Evolutionary conservation across 2,329 filamentous ascomycete genomes (phyloP).

Genomic region (Fusarium sororula): DNA sequence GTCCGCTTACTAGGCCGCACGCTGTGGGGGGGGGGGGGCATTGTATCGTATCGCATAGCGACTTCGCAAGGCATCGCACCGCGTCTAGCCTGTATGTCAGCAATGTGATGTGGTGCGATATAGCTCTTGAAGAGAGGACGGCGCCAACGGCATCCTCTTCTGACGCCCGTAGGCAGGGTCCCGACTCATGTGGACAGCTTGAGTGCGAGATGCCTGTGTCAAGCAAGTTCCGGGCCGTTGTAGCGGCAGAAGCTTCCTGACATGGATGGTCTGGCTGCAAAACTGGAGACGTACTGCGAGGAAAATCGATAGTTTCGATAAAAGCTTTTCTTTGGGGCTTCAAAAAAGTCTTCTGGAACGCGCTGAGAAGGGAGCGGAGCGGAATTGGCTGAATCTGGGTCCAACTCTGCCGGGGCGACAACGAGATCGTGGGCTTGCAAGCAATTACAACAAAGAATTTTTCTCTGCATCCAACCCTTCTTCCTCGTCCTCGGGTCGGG

Average conservation of each 20-base stretch:
- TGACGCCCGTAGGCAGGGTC: constrained; percentile 12
- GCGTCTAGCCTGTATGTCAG: constrained; percentile 4
- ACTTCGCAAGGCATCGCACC: background rate
- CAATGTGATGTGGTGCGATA: constrained; percentile 1
- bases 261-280: constrained; percentile 17
- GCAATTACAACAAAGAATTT: constrained; percentile 13
- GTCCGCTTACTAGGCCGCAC: constrained; percentile 9
- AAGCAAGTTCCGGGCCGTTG: constrained; percentile 27
- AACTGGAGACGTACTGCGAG: constrained; percentile 9
- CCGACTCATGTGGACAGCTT: constrained; percentile 20
- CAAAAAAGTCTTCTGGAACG: constrained; percentile 27
- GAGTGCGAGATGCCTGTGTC: constrained; percentile 6
- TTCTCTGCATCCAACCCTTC: background rate
- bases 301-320: constrained; percentile 27
- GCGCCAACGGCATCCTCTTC: constrained; percentile 2
- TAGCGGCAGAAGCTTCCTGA: constrained; percentile 14
- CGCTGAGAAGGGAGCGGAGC: constrained; percentile 1
- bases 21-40: background rate
- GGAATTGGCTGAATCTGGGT: constrained; percentile 20
- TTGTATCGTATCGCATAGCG: background rate
- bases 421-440: constrained; percentile 8
- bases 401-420: constrained; percentile 2
- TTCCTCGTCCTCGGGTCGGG: background rate
- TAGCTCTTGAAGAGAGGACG: background rate
- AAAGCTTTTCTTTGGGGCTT: constrained; percentile 14